phyloP scores from a whole-genome alignment of 768 basidiomycete species.

The Mycena vulgaris region DNA sequence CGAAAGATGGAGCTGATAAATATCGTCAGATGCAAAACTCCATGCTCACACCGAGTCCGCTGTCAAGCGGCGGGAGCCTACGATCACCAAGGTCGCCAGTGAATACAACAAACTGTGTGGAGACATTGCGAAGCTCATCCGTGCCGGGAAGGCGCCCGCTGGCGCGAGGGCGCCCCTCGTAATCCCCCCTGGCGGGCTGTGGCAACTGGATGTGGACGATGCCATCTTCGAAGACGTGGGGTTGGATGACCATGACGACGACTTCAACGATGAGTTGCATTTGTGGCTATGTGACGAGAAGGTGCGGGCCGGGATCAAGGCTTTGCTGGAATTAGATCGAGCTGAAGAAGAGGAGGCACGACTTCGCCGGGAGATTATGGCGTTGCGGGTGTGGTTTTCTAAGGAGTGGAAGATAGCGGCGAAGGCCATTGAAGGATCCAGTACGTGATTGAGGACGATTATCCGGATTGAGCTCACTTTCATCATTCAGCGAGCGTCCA shows the following conservation, averaged over 20 bases:
- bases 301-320: slow-evolving; percentile 46
- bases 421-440: not conserved
- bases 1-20: not conserved
- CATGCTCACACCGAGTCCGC: not conserved
- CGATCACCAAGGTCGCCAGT: no score
- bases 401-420: slow-evolving; percentile 45
- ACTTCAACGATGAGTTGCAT: slow-evolving; percentile 10
- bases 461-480: no score
- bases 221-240: slow-evolving; percentile 44
- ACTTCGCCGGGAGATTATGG: slow-evolving; percentile 36
- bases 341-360: slow-evolving; percentile 47
- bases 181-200: not conserved
- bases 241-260: slow-evolving; percentile 42
- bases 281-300: slow-evolving; percentile 49
- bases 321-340: slow-evolving; percentile 37
- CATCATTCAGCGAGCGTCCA: no score
- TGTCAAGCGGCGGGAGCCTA: not conserved
- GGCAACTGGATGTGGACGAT: slow-evolving; percentile 17
- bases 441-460: not conserved
- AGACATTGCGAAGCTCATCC: no score
- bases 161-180: not conserved
- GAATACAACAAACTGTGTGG: no score
- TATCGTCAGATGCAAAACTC: not conserved
- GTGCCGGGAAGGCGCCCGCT: no score
- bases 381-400: slow-evolving; percentile 45